These are phyloP conservation scores for Coemansia sp. DNA, from an alignment of 192 early-diverging fungal species.

Conservation along the genomic window DNA sequence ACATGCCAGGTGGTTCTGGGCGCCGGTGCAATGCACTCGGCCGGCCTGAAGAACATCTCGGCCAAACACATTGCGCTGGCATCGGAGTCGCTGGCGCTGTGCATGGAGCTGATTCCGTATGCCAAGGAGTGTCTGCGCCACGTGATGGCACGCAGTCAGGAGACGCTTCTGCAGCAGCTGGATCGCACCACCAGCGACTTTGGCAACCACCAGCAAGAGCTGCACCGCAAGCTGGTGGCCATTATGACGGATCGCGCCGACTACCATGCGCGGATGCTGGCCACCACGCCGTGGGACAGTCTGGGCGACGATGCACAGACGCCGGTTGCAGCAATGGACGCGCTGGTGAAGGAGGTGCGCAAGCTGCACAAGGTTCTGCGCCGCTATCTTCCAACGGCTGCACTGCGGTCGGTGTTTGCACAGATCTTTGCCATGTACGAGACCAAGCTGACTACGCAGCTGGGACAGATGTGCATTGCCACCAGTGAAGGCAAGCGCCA, in stretches of 20 bases:
- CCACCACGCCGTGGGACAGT: slow-evolving; percentile 57
- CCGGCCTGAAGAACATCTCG: slow-evolving; percentile 94
- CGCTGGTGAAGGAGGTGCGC: slow-evolving; percentile 85
- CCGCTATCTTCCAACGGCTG: slow-evolving; percentile 74
- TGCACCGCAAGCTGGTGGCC: slow-evolving; percentile 87
- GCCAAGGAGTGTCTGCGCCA: slow-evolving; percentile 73
- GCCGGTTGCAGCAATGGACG: slow-evolving; percentile 69
- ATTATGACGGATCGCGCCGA: slow-evolving; percentile 93
- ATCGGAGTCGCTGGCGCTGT: slow-evolving; percentile 87
- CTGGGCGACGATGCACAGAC: slow-evolving; percentile 20
- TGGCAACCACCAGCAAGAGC: slow-evolving; percentile 85
- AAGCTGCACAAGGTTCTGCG: slow-evolving; percentile 92
- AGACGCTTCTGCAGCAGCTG: slow-evolving; percentile 83
- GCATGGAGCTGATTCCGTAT: slow-evolving; percentile 85
- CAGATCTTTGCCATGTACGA: slow-evolving; percentile 81
- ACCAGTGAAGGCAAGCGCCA: slow-evolving; percentile 57
- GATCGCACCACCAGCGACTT: slow-evolving; percentile 85
- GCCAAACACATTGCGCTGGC: slow-evolving; percentile 96
- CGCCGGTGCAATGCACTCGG: slow-evolving; percentile 95
- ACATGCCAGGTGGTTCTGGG: slow-evolving; percentile 97
- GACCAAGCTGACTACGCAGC: slow-evolving; percentile 61
- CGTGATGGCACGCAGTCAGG: slow-evolving; percentile 77
- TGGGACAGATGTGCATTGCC: slow-evolving; percentile 26
- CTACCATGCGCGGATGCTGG: slow-evolving; percentile 76
- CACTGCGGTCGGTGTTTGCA: slow-evolving; percentile 74